Conservation (phyloP, 495 filamentous ascomycete genomes). For the Aspergillus bridgeri region DNA sequence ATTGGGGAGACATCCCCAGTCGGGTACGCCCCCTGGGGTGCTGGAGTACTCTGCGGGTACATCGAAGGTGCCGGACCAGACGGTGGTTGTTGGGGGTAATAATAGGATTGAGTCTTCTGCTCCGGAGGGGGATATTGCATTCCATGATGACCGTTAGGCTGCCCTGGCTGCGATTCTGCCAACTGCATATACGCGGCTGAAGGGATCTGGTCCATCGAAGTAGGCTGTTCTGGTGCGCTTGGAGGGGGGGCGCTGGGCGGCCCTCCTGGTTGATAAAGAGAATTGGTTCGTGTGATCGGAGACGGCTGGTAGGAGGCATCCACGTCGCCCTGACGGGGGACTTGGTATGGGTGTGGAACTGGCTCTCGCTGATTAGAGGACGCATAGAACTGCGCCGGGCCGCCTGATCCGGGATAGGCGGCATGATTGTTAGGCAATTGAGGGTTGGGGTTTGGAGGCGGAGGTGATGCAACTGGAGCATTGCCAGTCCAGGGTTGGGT, state of each 20-base stretch:
- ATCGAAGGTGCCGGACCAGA: constrained; percentile 38
- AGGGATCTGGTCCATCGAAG: constrained; percentile 26
- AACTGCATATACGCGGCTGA: constrained; percentile 30
- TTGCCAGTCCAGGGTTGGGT: constrained; percentile 28
- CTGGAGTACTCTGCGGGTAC: constrained; percentile 29
- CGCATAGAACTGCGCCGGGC: constrained; percentile 32
- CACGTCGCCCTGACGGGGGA: constrained; percentile 22
- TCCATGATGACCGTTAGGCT: constrained; percentile 17
- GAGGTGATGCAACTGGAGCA: constrained; percentile 29
- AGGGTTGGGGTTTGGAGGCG: constrained; percentile 8
- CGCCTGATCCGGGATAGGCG: constrained; percentile 17
- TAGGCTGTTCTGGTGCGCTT: constrained; percentile 27
- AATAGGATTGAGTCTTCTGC: constrained; percentile 34
- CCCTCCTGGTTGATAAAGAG: constrained; percentile 9
- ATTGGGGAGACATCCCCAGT: constrained; percentile 14
- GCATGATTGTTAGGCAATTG: constrained; percentile 21
- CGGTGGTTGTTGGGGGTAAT: constrained; percentile 45
- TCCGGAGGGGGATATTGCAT: constrained; percentile 29
- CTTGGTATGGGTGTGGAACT: constrained; percentile 18
- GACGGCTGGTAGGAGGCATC: constrained; percentile 31
- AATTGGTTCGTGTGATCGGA: constrained; percentile 12
- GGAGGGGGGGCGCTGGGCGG: constrained; percentile 21
- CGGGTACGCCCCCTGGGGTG: constrained; percentile 51
- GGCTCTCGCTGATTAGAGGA: constrained; percentile 23
- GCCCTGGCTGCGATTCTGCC: constrained; percentile 27